Conservation (phyloP, 1,284 basidiomycete genomes). For the Ceratobasidium sp. region DNA sequence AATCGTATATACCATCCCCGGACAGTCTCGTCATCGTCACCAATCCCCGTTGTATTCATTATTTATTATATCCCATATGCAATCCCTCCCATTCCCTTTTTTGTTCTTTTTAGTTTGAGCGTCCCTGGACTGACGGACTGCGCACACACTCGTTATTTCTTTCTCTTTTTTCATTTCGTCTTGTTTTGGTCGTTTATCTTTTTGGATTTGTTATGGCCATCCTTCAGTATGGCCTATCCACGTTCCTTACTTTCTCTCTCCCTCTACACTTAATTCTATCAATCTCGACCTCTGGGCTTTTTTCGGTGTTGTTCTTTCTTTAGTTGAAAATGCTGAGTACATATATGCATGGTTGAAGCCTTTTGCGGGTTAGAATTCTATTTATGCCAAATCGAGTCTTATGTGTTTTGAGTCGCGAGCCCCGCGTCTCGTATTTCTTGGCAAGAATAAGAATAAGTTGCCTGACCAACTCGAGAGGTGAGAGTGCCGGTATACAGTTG, state of each 20-base stretch:
- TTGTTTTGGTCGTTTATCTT: background rate
- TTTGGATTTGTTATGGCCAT: background rate
- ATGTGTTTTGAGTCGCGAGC: too few species aligned
- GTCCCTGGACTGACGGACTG: background rate
- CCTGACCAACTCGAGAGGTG: too few species aligned
- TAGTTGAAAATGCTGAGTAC: conserved; percentile 12
- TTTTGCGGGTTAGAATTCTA: too few species aligned
- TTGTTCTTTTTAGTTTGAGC: conserved; percentile 15
- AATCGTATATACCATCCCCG: conserved; percentile 9
- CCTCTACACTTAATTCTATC: background rate
- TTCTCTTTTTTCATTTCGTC: background rate
- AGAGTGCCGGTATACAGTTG: conserved; percentile 39
- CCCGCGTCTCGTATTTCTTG: too few species aligned
- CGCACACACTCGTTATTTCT: conserved; percentile 25
- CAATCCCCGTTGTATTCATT: conserved; percentile 24
- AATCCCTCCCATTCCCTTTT: conserved; percentile 4
- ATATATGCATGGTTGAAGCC: conserved; percentile 30
- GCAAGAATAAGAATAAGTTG: too few species aligned
- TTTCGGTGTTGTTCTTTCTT: background rate
- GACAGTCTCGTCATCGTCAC: background rate
- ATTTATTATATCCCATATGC: conserved; percentile 27
- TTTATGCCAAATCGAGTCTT: too few species aligned
- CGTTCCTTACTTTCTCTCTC: conserved; percentile 14
- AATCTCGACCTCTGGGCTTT: too few species aligned
- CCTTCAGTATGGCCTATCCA: background rate